phyloP scores from a whole-genome alignment of 2,329 filamentous ascomycete species.

The Botrytis squamosa region DNA sequence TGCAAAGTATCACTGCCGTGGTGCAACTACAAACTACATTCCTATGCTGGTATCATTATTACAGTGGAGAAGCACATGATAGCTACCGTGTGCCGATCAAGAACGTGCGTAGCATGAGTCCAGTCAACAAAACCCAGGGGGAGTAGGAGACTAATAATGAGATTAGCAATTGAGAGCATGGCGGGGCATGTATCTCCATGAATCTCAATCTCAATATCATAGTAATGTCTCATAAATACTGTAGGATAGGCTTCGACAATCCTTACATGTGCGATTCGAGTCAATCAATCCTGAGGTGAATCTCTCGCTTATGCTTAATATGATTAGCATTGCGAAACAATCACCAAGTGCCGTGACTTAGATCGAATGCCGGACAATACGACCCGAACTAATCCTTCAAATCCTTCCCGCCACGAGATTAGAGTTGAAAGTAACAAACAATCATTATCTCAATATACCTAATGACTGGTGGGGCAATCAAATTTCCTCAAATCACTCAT shows the following conservation, averaged over 20 bases:
- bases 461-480: background rate
- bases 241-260: background rate
- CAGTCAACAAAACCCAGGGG: background rate
- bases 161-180: background rate
- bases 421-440: background rate
- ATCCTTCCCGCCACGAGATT: background rate
- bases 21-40: background rate
- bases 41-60: background rate
- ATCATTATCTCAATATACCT: background rate
- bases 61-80: conserved; percentile 1
- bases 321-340: background rate
- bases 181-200: background rate
- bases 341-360: background rate
- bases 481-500: background rate
- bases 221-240: conserved; percentile 3
- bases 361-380: conserved; percentile 3
- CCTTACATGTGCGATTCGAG: background rate
- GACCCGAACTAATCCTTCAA: background rate
- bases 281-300: background rate
- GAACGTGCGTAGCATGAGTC: conserved; percentile 8
- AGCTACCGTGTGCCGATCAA: conserved; percentile 10
- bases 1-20: background rate
- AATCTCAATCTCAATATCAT: conserved; percentile 1
- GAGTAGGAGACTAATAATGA: background rate
- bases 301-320: background rate